phyloP scores from a whole-genome alignment of 1,284 basidiomycete species.

The Irpex sp. region DNA sequence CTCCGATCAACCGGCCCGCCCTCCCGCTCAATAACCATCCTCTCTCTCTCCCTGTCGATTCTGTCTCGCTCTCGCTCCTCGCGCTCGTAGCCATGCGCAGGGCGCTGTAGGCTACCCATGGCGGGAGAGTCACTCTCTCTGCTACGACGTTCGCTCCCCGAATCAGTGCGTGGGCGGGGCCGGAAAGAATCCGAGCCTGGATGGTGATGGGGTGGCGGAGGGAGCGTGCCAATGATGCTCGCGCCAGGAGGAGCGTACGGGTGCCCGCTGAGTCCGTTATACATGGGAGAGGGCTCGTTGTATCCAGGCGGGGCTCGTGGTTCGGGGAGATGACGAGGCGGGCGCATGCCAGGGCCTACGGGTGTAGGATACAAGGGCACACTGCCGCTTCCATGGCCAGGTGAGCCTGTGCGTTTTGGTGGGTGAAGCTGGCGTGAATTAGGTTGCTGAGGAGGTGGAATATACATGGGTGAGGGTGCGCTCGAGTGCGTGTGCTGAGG shows the following conservation, averaged over 20 bases:
- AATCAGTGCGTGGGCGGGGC: conserved; percentile 12
- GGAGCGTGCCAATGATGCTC: conserved; percentile 8
- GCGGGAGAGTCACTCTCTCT: conserved; percentile 21
- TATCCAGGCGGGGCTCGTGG: conserved; percentile 14
- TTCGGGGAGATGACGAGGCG: conserved; percentile 12
- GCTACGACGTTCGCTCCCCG: conserved; percentile 16
- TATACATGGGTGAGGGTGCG: conserved; percentile 25
- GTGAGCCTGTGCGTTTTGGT: conserved; percentile 2
- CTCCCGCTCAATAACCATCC: conserved; percentile 18
- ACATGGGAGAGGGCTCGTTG: conserved; percentile 30
- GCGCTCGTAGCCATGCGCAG: conserved; percentile 17
- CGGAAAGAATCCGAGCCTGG: conserved; percentile 9
- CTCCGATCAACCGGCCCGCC: conserved; percentile 16
- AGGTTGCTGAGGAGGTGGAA: conserved; percentile 17
- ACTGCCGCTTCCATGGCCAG: conserved; percentile 16
- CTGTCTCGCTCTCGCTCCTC: conserved; percentile 18
- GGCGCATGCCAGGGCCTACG: conserved; percentile 21
- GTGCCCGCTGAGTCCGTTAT: conserved; percentile 21
- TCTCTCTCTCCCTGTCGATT: not conserved
- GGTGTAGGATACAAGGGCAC: conserved; percentile 24
- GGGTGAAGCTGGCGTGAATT: not conserved
- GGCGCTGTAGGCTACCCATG: conserved; percentile 30
- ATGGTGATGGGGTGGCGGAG: conserved; percentile 13
- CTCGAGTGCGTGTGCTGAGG: conserved; percentile 12
- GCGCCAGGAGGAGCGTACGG: conserved; percentile 12